These are phyloP conservation scores for Isoetes taiwanensis DNA, from an alignment of 75 land plant genomes.

Conservation along the genomic window DNA sequence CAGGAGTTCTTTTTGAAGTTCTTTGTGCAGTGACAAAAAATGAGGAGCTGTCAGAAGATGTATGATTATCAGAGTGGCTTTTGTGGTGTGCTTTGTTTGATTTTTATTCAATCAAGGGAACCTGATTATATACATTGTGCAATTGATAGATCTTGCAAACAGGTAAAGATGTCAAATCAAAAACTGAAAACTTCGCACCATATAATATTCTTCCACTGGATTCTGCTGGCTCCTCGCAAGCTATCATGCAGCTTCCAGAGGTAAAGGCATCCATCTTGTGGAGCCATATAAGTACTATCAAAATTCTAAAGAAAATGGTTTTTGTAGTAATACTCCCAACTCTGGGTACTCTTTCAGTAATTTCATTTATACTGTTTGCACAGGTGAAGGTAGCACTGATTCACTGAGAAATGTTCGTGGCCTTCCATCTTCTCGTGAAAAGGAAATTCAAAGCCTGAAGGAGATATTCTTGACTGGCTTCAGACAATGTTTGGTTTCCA, in stretches of 20 bases:
- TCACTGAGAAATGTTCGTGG: slow-evolving; percentile 15
- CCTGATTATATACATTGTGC: too few species aligned
- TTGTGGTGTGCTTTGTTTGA: too few species aligned
- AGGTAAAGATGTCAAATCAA: too few species aligned
- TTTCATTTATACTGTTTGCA: neutral
- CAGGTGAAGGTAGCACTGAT: slow-evolving; percentile 26
- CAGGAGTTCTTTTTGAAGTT: too few species aligned
- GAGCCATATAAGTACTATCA: neutral
- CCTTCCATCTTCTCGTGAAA: slow-evolving; percentile 16
- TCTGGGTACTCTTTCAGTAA: neutral
- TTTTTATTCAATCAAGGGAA: too few species aligned
- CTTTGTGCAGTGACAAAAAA: too few species aligned
- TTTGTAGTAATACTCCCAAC: neutral
- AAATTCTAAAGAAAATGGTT: neutral
- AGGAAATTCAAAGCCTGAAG: neutral
- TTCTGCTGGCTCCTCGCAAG: slow-evolving; percentile 16
- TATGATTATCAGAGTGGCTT: too few species aligned
- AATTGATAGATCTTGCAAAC: too few species aligned
- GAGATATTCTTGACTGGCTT: slow-evolving; percentile 35
- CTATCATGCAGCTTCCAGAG: slow-evolving; percentile 24
- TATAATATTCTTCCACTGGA: slow-evolving; percentile 24
- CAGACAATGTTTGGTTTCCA: slow-evolving; percentile 33
- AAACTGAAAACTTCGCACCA: too few species aligned
- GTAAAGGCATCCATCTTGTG: too few species aligned
- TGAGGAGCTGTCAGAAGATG: too few species aligned